Evolutionary conservation across 345 rosid species (phyloP), one percentile per base, ranked within the genome.

Genomic region (Hibiscus trionum): DNA sequence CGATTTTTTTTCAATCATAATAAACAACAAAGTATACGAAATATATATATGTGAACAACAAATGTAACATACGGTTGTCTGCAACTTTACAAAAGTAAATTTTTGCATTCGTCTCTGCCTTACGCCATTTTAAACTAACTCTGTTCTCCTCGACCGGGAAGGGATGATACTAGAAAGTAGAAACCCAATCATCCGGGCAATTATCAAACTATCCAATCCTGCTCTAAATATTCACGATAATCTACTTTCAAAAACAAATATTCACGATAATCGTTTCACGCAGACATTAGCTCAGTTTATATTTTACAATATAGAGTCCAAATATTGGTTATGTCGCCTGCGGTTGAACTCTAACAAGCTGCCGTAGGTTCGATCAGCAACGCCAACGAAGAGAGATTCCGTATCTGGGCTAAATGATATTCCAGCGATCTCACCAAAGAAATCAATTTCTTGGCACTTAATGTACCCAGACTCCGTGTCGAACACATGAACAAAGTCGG

Each of bases 351-450:
- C 98, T 79, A 94, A 75, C 85, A 94, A 76, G 79, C 97, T 88
- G 9, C 98, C 97, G 0, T 88, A 94, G 0, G 93, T 88, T 27
- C 95, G 90, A 76, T 94, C 98, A 4, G 97, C 90, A 0, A 94
- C 77, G 8, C 95, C 96, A 0, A 91, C 86, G n/a, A 91, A 94
- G 2, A 94, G 60, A 14, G 93, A 83, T 77, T 91, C 98, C 0
- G 96, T 79, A 39, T 94, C 97, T 0, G 97, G 97, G 69, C 98
- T 94, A 76, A 91, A 91, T 26, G 95, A 86, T 76, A 94, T 84
- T 29, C 98, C 98, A 0, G 96, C 93, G 44, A 94, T 88, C 74
- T 94, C 97, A 5, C 97, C 98, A 35, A 94, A 94, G 35, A 94
- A 57, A 77, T 91, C 97, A 1, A 94, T 91, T 86, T 94, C 97